Conservation (phyloP, 805 yeast genomes). For the Danielia oregonensis region DNA sequence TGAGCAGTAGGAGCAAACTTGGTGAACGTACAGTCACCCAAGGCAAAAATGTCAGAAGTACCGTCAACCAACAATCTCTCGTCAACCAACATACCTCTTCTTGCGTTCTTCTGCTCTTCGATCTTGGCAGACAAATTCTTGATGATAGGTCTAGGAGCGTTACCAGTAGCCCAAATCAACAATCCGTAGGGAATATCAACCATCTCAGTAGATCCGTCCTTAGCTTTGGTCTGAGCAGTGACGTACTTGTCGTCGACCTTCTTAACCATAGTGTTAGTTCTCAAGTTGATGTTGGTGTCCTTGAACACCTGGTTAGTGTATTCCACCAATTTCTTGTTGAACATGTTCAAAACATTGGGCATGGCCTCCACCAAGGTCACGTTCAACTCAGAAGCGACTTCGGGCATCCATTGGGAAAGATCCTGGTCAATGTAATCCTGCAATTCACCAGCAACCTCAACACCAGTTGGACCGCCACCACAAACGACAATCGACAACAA, state of each 20-base stretch:
- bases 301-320: slow-evolving; percentile 79
- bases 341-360: slow-evolving; percentile 80
- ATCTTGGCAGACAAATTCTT: slow-evolving; percentile 62
- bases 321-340: slow-evolving; percentile 62
- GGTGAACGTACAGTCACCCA: slow-evolving; percentile 93
- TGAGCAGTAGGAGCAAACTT: slow-evolving; percentile 95
- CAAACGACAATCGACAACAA: slow-evolving; percentile 86
- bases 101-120: slow-evolving; percentile 75
- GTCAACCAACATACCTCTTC: slow-evolving; percentile 86
- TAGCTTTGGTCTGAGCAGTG: slow-evolving; percentile 57
- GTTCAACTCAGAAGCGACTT: slow-evolving; percentile 72
- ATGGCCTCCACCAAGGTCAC: slow-evolving; percentile 87
- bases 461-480: slow-evolving; percentile 99
- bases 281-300: slow-evolving; percentile 63
- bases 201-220: slow-evolving; percentile 59
- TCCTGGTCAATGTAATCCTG: slow-evolving; percentile 94
- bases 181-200: slow-evolving; percentile 82
- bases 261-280: slow-evolving; percentile 84
- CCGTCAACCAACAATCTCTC: slow-evolving; percentile 78
- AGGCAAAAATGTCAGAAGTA: slow-evolving; percentile 74
- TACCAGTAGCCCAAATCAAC: slow-evolving; percentile 97
- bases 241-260: slow-evolving; percentile 71
- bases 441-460: slow-evolving; percentile 93
- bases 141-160: slow-evolving; percentile 78
- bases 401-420: slow-evolving; percentile 84